Evolutionary conservation across 441 rosid genomes (phyloP).

Genomic region (Arabidopsis hybrid): DNA sequence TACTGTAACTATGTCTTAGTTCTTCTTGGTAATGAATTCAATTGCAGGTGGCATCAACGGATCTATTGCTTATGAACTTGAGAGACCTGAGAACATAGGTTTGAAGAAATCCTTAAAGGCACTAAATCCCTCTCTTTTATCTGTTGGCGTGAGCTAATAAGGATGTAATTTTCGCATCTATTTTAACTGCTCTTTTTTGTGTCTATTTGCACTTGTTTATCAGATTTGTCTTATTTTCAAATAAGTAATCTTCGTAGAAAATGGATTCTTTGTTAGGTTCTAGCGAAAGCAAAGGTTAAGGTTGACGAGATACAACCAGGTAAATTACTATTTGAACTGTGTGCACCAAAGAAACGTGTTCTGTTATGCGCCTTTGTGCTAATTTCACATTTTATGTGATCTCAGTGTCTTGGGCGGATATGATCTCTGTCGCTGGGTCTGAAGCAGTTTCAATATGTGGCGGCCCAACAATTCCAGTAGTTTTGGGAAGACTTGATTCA

Average conservation of each 20-base stretch:
- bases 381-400: constrained; percentile 40
- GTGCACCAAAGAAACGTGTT: constrained; percentile 17
- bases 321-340: constrained; percentile 32
- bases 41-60: constrained; percentile 91
- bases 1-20: neutral
- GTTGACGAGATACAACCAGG: constrained; percentile 74
- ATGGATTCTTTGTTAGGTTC: constrained; percentile 62
- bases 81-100: constrained; percentile 92
- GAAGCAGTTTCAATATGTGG: constrained; percentile 94
- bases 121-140: constrained; percentile 40
- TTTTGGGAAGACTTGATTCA: constrained; percentile 78
- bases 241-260: constrained; percentile 47
- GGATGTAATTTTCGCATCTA: constrained; percentile 2
- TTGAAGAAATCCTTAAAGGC: constrained; percentile 85
- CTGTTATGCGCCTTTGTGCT: constrained; percentile 32
- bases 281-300: constrained; percentile 81
- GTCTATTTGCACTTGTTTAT: constrained; percentile 16
- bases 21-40: constrained; percentile 9
- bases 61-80: constrained; percentile 82
- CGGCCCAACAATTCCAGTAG: constrained; percentile 82
- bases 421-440: constrained; percentile 88
- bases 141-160: constrained; percentile 19
- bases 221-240: constrained; percentile 32
- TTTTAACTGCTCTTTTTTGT: constrained; percentile 3
- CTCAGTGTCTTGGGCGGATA: constrained; percentile 95